These are phyloP conservation scores for Alternaria ventricosa DNA, from an alignment of 2,329 filamentous ascomycete species.

Conservation along the genomic window DNA sequence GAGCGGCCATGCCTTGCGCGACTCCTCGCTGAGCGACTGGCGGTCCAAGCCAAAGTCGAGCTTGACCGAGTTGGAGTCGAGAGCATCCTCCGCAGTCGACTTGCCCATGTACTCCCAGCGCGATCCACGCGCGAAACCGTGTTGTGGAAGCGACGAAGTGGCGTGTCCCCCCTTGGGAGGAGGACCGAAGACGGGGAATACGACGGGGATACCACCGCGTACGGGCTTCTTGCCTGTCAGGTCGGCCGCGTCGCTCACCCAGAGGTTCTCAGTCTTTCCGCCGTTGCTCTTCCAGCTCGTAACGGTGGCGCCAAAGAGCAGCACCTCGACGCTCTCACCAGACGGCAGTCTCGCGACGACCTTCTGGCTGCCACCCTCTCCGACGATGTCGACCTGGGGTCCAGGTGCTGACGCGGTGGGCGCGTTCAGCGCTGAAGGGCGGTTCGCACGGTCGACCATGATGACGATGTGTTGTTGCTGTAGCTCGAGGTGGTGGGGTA, in stretches of 20 bases:
- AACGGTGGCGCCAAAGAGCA: conserved; percentile 92
- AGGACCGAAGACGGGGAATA: conserved; percentile 89
- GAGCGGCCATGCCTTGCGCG: conserved; percentile 78
- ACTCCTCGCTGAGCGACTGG: conserved; percentile 71
- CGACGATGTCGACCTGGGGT: conserved; percentile 78
- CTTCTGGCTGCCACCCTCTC: conserved; percentile 72
- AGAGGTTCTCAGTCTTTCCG: conserved; percentile 79
- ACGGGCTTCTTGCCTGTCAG: conserved; percentile 90
- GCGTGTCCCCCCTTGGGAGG: conserved; percentile 76
- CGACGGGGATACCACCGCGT: conserved; percentile 87
- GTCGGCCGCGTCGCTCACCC: conserved; percentile 78
- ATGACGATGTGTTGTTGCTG: conserved; percentile 11
- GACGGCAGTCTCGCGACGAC: conserved; percentile 83
- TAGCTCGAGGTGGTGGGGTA: conserved; percentile 11
- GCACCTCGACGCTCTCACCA: conserved; percentile 83
- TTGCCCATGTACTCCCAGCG: conserved; percentile 95
- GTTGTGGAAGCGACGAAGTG: conserved; percentile 83
- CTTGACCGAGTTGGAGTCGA: conserved; percentile 70
- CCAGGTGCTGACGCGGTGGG: conserved; percentile 66
- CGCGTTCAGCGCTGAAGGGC: conserved; percentile 70
- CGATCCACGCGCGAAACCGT: conserved; percentile 90
- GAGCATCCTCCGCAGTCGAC: conserved; percentile 69
- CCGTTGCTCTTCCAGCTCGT: conserved; percentile 87
- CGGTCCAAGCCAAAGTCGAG: conserved; percentile 92
- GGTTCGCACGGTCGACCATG: conserved; percentile 86